Conservation (phyloP, 169 alveolate species). For the Cryptosporidium ryanae region DNA sequence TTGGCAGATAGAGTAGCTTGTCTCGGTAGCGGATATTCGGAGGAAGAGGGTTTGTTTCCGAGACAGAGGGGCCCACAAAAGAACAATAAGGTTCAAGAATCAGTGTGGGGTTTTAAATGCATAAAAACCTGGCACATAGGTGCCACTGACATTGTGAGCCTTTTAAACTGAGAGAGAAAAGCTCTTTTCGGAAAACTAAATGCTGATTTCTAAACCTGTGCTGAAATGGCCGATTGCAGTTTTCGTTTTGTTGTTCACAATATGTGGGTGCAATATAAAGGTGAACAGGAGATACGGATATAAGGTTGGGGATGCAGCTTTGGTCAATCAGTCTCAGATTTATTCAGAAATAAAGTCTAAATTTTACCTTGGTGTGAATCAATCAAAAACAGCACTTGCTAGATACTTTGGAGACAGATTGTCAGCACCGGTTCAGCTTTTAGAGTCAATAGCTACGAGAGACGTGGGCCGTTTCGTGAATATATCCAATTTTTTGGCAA, state of each 20-base stretch:
- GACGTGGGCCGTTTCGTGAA: constrained; percentile 52
- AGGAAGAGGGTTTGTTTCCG: no score
- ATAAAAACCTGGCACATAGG: no score
- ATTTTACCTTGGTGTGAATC: constrained; percentile 5
- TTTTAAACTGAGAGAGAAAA: no score
- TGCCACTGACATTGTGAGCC: no score
- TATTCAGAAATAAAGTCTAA: constrained; percentile 1
- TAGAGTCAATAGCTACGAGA: constrained; percentile 44
- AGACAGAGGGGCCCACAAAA: no score
- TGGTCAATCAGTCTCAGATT: neutral
- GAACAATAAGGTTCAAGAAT: no score
- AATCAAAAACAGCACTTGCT: constrained; percentile 1
- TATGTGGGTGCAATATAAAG: neutral
- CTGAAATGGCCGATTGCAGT: neutral
- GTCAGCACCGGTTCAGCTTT: constrained; percentile 63
- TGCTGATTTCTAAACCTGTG: neutral
- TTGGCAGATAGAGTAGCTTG: no score
- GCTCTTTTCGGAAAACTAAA: no score
- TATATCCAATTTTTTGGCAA: constrained; percentile 47
- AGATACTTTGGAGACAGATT: constrained; percentile 52
- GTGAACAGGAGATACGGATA: constrained; percentile 54
- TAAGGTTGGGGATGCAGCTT: constrained; percentile 11
- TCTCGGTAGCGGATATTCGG: no score
- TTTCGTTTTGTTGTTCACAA: neutral
- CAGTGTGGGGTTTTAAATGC: no score